These are phyloP conservation scores for Paulownia fortunei DNA, from an alignment of 257 asterid species.

Conservation along the genomic window DNA sequence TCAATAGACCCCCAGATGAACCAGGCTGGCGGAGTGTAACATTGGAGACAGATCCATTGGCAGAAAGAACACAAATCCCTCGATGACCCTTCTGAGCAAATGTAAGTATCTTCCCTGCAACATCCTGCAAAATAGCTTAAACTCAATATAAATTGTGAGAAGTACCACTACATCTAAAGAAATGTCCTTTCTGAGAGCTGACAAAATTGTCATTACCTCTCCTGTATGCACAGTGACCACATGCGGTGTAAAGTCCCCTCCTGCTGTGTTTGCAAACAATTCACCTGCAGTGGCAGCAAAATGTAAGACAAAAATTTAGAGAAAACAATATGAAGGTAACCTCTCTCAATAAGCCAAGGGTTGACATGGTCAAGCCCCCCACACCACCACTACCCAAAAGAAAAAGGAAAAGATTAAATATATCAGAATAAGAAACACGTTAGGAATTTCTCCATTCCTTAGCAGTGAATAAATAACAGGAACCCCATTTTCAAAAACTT, in stretches of 20 bases:
- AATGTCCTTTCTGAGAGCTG: background rate
- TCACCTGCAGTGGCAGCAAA: conserved; percentile 59
- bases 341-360: background rate
- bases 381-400: background rate
- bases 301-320: background rate
- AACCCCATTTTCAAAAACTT: conserved; percentile 26
- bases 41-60: conserved; percentile 89
- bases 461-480: background rate
- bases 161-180: background rate
- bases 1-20: conserved; percentile 82
- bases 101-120: conserved; percentile 82
- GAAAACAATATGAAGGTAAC: background rate
- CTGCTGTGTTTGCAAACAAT: conserved; percentile 80
- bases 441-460: background rate
- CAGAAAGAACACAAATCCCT: conserved; percentile 89
- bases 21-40: conserved; percentile 95
- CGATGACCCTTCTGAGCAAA: conserved; percentile 79
- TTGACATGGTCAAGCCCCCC: background rate
- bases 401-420: background rate
- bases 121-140: conserved; percentile 59
- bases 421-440: background rate
- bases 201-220: conserved; percentile 58
- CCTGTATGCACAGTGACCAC: conserved; percentile 83
- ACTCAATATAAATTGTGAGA: background rate
- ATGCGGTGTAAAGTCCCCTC: conserved; percentile 85